A percentile compares a stretch with the other conserved stretches of the same genome.
Evolutionary conservation across 768 basidiomycete genomes (phyloP).

Genomic region (Hysterangium stoloniferum): DNA sequence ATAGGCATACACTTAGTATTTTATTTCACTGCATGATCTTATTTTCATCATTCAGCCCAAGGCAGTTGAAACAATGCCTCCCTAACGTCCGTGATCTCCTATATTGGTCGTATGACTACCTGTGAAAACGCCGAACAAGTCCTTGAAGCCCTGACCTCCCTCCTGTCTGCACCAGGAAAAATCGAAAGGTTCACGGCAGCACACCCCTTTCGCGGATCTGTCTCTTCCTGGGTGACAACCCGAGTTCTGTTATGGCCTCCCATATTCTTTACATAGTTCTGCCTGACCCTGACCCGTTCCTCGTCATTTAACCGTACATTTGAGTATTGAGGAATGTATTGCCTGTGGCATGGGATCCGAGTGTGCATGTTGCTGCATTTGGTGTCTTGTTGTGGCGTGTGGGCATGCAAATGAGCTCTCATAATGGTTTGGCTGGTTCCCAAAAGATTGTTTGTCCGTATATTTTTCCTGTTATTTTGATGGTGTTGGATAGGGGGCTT

Average conservation of each 20-base stretch:
- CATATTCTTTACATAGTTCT: conserved; percentile 55
- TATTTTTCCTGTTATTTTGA: conserved; percentile 65
- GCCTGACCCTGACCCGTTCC: conserved; percentile 45
- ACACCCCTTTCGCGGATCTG: conserved; percentile 75
- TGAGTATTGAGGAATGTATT: conserved; percentile 66
- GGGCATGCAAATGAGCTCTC: conserved; percentile 13
- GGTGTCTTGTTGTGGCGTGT: conserved; percentile 55
- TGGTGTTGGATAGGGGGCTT: conserved; percentile 56
- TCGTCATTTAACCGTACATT: conserved; percentile 71
- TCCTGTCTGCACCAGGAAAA: conserved; percentile 46
- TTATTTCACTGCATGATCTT: too few relatives aligned
- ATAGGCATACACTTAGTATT: conserved; percentile 35
- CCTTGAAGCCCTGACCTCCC: conserved; percentile 53
- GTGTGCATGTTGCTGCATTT: conserved; percentile 60
- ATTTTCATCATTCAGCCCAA: background rate
- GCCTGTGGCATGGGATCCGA: conserved; percentile 57
- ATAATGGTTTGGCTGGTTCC: conserved; percentile 18
- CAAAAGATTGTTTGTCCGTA: conserved; percentile 45
- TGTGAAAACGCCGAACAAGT: conserved; percentile 63
- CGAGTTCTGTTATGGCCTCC: conserved; percentile 45
- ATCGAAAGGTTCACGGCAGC: conserved; percentile 65
- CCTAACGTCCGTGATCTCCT: conserved; percentile 49
- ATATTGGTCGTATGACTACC: conserved; percentile 39
- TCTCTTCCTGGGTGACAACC: conserved; percentile 72
- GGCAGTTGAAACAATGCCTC: conserved; percentile 27